These are phyloP conservation scores for Ceratobasidium theobromae DNA, from an alignment of 1,284 basidiomycete species.

Conservation along the genomic window DNA sequence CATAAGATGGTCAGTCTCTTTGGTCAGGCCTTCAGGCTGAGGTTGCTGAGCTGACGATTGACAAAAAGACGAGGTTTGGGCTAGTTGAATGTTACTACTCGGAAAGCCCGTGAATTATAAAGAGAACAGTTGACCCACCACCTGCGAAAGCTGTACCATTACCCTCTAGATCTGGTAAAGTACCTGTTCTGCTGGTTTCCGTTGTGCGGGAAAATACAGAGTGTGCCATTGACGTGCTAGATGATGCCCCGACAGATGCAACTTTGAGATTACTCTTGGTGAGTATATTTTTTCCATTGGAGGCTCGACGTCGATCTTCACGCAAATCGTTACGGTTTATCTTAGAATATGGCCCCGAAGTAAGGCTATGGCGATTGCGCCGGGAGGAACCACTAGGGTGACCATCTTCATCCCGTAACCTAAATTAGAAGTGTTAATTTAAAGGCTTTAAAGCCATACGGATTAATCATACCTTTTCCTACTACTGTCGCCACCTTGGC, in stretches of 20 bases:
- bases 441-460: background rate
- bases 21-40: background rate
- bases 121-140: too few species aligned
- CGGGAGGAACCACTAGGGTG: background rate
- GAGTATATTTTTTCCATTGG: background rate
- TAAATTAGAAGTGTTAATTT: background rate
- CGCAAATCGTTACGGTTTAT: background rate
- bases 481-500: background rate
- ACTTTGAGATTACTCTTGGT: too few species aligned
- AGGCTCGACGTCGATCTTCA: background rate
- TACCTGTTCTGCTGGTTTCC: too few species aligned
- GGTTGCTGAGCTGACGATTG: background rate
- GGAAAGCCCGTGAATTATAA: too few species aligned
- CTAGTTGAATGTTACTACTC: too few species aligned
- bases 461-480: conserved; percentile 13
- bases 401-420: background rate
- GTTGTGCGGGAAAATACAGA: too few species aligned
- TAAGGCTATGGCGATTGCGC: background rate
- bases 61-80: too few species aligned
- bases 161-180: too few species aligned
- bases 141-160: too few species aligned
- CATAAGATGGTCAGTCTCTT: background rate
- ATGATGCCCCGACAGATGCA: too few species aligned
- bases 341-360: background rate
- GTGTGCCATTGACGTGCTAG: too few species aligned